Evolutionary conservation across 306 rosid genomes (phyloP), one percentile per base, ranked within the genome.

Genomic region (Vigna trinervia): DNA sequence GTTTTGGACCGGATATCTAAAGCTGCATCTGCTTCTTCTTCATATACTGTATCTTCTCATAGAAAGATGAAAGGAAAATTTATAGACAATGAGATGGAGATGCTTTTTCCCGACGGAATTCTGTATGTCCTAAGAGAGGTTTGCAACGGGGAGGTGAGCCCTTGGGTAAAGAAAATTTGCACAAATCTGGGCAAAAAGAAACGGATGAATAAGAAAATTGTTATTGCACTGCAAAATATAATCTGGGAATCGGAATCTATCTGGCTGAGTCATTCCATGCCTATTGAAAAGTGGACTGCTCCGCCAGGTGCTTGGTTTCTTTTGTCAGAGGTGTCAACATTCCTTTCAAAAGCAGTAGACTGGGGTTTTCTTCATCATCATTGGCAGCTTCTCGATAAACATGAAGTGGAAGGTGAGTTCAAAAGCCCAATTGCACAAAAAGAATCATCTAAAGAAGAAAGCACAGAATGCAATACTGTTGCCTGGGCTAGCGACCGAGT

Each of bases 221-320:
- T 88, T 69, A 58, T 56, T 22, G 88, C 97, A 47, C 96, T 94
- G 80, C 88, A 89, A 84, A 88, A 81, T 81, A 89, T 94, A 82
- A 92, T 94, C 71, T 77, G 38, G 79, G 66, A 72, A n/a, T 92
- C 98, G 0, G 97, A 92, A 84, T 89, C 97, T 70, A 80, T 88
- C 60, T 94, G 98, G 98, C 72, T 84, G 62, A 90, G 83, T 58
- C 84, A 88, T 63, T 85, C 91, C 74, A 66, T 76, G 90, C 91
- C 95, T 17, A 89, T 87, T 80, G 97, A 85, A 80, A 89, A 89
- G 79, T 94, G 98, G 98, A 92, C 90, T 39, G 97, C 98, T 54
- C 98, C 97, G 12, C 87, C 86, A 0, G 98, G 98, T 77, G 92
- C 96, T 69, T 92, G 98, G 98, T 88, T 94, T 87, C 96, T 94